Percentiles rank a stretch among this genome's conserved stretches.
Conservation (phyloP, 768 basidiomycete genomes). For the Trametopsis cervina region DNA sequence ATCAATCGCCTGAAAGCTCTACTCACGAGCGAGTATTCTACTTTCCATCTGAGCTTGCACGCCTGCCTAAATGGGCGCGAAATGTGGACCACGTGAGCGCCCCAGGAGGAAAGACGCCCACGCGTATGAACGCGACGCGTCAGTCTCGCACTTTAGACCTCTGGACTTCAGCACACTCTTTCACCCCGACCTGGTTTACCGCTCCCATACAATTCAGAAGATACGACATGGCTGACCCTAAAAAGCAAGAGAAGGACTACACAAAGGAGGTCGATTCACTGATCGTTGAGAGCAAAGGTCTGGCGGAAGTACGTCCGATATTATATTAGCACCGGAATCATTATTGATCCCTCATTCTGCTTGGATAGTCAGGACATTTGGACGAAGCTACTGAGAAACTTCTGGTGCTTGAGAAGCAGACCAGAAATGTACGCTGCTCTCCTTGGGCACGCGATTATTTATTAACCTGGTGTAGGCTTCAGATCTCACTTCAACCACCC, state of each 20-base stretch:
- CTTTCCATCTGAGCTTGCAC: slow-evolving; percentile 8
- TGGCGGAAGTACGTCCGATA: slow-evolving; percentile 57
- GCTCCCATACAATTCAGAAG: slow-evolving; percentile 24
- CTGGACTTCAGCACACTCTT: slow-evolving; percentile 7
- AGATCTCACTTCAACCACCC: slow-evolving; percentile 87
- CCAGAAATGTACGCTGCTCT: slow-evolving; percentile 89
- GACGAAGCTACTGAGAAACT: slow-evolving; percentile 89
- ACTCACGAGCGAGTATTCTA: slow-evolving; percentile 1
- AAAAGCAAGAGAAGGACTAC: slow-evolving; percentile 84
- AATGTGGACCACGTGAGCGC: slow-evolving; percentile 8
- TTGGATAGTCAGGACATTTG: slow-evolving; percentile 66
- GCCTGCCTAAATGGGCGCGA: slow-evolving; percentile 9
- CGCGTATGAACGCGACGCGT: slow-evolving; percentile 28
- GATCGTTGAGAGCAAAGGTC: slow-evolving; percentile 56
- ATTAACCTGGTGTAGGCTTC: slow-evolving; percentile 57
- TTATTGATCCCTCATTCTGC: slow-evolving; percentile 10
- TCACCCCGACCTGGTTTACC: slow-evolving; percentile 7
- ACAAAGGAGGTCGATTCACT: slow-evolving; percentile 76
- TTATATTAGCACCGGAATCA: slow-evolving; percentile 1
- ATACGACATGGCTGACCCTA: slow-evolving; percentile 68
- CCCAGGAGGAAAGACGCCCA: slow-evolving; percentile 9
- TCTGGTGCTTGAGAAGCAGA: slow-evolving; percentile 86
- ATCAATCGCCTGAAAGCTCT: not conserved
- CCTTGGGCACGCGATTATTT: slow-evolving; percentile 10
- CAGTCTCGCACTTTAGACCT: slow-evolving; percentile 22